A percentile compares a stretch with the other conserved stretches of the same genome.
Conservation (phyloP, 2,329 filamentous ascomycete genomes). For the Xylaria sp. region DNA sequence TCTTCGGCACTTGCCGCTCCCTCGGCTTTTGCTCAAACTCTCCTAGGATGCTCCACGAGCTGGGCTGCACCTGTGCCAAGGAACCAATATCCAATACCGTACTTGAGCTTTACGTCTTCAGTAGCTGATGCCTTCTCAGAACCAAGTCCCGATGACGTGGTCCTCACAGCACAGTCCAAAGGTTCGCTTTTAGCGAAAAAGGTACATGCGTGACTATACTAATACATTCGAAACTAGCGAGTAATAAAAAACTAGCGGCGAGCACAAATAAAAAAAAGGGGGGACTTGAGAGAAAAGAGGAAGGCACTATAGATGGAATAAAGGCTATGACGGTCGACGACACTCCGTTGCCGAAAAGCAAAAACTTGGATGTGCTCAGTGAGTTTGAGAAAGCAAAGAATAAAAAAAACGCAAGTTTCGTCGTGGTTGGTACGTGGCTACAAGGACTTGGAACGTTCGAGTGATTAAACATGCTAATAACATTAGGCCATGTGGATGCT, state of each 20-base stretch:
- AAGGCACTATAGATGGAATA: slow-evolving; percentile 48
- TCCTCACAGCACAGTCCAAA: slow-evolving; percentile 88
- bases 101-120: slow-evolving; percentile 60
- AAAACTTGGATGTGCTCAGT: slow-evolving; percentile 84
- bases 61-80: slow-evolving; percentile 40
- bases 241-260: slow-evolving; percentile 56
- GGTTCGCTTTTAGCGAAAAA: slow-evolving; percentile 73
- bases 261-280: slow-evolving; percentile 55
- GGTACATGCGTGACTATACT: slow-evolving; percentile 63
- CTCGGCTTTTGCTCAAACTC: slow-evolving; percentile 67
- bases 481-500: slow-evolving; percentile 89
- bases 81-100: slow-evolving; percentile 58
- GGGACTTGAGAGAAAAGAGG: slow-evolving; percentile 50
- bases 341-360: slow-evolving; percentile 70
- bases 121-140: slow-evolving; percentile 75
- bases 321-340: slow-evolving; percentile 60
- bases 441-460: not conserved
- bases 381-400: slow-evolving; percentile 79
- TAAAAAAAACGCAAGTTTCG: slow-evolving; percentile 89
- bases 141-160: slow-evolving; percentile 91
- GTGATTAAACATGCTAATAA: slow-evolving; percentile 24
- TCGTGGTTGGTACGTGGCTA: slow-evolving; percentile 79
- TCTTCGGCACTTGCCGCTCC: slow-evolving; percentile 49
- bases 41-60: slow-evolving; percentile 57
- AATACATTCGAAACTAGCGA: slow-evolving; percentile 61